Conservation (phyloP, 352 stramenopile genomes). For the Phytophthora quininea region DNA sequence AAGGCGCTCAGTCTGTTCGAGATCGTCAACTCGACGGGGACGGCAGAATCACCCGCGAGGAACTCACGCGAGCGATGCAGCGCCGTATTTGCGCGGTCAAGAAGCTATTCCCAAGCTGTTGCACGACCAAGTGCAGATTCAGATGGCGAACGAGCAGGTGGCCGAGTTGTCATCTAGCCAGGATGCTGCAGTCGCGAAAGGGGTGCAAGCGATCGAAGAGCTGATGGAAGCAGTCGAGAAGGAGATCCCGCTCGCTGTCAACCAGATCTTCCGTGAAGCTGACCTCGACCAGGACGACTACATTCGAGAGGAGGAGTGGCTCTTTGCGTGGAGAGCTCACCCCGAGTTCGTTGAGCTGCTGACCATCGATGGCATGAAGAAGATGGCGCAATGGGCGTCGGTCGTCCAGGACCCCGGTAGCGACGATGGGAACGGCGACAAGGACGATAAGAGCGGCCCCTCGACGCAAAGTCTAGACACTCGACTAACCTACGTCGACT, state of each 20-base stretch:
- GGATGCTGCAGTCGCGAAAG: slow-evolving; percentile 59
- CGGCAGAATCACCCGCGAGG: slow-evolving; percentile 80
- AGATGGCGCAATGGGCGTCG: slow-evolving; percentile 79
- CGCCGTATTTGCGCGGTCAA: slow-evolving; percentile 71
- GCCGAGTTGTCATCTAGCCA: slow-evolving; percentile 39
- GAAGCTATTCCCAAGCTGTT: slow-evolving; percentile 80
- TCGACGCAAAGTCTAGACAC: slow-evolving; percentile 49
- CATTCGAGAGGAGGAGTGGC: slow-evolving; percentile 81
- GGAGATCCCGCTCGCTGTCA: slow-evolving; percentile 83
- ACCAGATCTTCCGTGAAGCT: slow-evolving; percentile 83
- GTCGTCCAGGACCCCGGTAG: slow-evolving; percentile 43
- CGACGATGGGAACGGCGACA: slow-evolving; percentile 29
- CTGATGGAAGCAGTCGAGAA: slow-evolving; percentile 84
- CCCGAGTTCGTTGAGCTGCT: slow-evolving; percentile 85
- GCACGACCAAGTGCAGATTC: slow-evolving; percentile 70
- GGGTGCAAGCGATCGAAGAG: slow-evolving; percentile 62
- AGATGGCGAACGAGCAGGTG: slow-evolving; percentile 57
- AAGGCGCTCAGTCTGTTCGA: slow-evolving; percentile 82
- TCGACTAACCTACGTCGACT: slow-evolving; percentile 66
- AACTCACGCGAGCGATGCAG: slow-evolving; percentile 75
- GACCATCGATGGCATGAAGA: slow-evolving; percentile 88
- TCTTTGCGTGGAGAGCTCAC: slow-evolving; percentile 80
- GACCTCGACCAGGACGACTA: slow-evolving; percentile 81
- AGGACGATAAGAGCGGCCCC: slow-evolving; percentile 33
- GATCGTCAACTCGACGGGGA: slow-evolving; percentile 66